These are phyloP conservation scores for Antrodiella citrinella DNA, from an alignment of 768 basidiomycete species.

Conservation along the genomic window DNA sequence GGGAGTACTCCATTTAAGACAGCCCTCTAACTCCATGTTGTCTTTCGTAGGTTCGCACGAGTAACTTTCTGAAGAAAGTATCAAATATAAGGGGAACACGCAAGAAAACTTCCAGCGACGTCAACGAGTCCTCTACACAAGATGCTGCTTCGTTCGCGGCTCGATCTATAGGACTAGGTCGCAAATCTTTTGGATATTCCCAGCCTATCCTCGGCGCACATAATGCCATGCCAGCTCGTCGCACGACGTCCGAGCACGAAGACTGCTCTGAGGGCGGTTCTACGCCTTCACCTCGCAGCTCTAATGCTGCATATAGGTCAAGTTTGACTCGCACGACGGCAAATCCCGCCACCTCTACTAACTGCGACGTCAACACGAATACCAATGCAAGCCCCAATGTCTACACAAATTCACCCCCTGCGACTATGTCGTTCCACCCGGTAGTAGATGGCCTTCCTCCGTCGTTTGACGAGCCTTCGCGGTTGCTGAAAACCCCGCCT, in stretches of 20 bases:
- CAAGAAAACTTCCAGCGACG: slow-evolving; percentile 13
- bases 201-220: slow-evolving; percentile 11
- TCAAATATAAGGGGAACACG: slow-evolving; percentile 11
- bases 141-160: slow-evolving; percentile 4
- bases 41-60: slow-evolving; percentile 15
- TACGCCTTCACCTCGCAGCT: background rate
- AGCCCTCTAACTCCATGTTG: background rate
- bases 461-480: background rate
- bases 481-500: background rate
- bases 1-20: background rate
- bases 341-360: background rate
- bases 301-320: background rate
- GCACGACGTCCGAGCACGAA: slow-evolving; percentile 1
- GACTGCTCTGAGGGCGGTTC: slow-evolving; percentile 6
- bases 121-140: slow-evolving; percentile 3
- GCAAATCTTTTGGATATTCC: slow-evolving; percentile 14
- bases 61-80: slow-evolving; percentile 21
- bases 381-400: background rate
- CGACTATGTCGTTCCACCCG: background rate
- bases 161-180: slow-evolving; percentile 19
- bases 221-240: slow-evolving; percentile 1
- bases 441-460: background rate
- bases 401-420: background rate
- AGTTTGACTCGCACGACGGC: background rate
- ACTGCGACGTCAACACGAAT: background rate